phyloP scores from a whole-genome alignment of 345 rosid genomes.

The Camelina sativa region DNA sequence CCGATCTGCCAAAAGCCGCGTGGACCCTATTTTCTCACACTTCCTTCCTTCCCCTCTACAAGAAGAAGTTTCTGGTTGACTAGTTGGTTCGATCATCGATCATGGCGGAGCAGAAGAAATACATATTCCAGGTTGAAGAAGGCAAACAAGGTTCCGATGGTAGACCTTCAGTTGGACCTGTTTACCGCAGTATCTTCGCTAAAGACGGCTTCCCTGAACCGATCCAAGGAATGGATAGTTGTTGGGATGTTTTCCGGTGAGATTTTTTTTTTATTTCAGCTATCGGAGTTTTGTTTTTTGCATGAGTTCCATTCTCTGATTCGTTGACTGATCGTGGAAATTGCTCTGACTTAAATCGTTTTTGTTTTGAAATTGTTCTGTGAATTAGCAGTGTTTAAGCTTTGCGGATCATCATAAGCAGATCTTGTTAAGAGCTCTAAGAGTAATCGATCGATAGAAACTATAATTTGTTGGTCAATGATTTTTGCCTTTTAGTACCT shows the following conservation, averaged over 20 bases:
- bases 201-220: conserved; percentile 81
- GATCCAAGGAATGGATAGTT: conserved; percentile 70
- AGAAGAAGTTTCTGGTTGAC: conserved; percentile 5
- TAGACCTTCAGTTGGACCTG: conserved; percentile 76
- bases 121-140: conserved; percentile 61
- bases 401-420: conserved; percentile 3
- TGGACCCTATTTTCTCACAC: conserved; percentile 15
- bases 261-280: conserved; percentile 1
- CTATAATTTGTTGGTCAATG: neutral
- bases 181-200: conserved; percentile 73
- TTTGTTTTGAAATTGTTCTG: neutral
- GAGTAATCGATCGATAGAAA: neutral
- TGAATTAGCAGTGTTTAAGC: neutral
- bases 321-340: conserved; percentile 38
- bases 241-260: conserved; percentile 95
- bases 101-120: conserved; percentile 53
- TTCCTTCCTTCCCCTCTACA: neutral
- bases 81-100: conserved; percentile 31
- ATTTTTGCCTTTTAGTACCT: neutral
- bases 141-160: conserved; percentile 62
- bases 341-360: neutral
- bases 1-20: conserved; percentile 31
- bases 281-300: neutral
- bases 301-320: neutral
- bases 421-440: conserved; percentile 7